Percentiles rank a stretch among this genome's conserved stretches.
Conservation (phyloP, 257 asterid species). For the Cordia subcordata region DNA sequence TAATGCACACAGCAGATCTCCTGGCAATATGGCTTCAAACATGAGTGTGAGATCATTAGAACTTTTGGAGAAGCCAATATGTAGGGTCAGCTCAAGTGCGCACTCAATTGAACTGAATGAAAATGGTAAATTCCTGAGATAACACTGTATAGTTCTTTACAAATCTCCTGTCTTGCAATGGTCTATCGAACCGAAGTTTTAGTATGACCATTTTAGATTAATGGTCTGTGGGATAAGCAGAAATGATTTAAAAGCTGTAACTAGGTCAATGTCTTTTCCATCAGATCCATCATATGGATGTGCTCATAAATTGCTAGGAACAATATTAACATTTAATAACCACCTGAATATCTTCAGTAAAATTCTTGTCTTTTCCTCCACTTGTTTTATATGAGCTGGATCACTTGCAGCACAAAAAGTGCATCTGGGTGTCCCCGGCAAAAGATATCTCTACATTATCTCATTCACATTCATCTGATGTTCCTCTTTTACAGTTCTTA, state of each 20-base stretch:
- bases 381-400: no score
- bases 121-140: constrained; percentile 31
- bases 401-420: no score
- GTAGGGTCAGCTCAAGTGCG: constrained; percentile 53
- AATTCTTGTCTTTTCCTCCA: no score
- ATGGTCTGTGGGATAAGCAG: no score
- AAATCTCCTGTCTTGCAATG: constrained; percentile 5
- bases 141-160: constrained; percentile 4
- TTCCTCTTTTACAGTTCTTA: constrained; percentile 51
- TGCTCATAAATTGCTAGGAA: no score
- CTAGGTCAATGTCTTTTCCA: no score
- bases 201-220: neutral
- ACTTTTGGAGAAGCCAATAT: constrained; percentile 53
- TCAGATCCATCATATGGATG: no score
- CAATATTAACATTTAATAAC: no score
- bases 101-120: constrained; percentile 62
- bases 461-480: neutral
- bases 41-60: constrained; percentile 48
- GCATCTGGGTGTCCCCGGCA: no score
- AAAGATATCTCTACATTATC: neutral
- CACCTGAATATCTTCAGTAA: no score
- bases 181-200: neutral
- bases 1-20: constrained; percentile 60
- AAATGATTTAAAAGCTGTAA: no score
- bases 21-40: constrained; percentile 56